Conservation (phyloP, 805 yeast species). For the Candida gorgasii region DNA sequence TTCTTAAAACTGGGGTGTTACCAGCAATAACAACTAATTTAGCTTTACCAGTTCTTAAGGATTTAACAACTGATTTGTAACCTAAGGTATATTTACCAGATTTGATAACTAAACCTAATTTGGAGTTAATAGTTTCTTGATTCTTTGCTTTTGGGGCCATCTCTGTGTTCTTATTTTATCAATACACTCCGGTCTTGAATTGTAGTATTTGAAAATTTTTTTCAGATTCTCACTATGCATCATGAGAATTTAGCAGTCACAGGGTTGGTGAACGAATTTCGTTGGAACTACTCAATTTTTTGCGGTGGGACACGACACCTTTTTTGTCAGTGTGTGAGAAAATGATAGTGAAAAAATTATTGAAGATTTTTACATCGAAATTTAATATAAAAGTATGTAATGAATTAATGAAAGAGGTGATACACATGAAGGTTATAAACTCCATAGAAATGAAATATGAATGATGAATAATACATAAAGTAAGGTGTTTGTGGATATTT, state of each 20-base stretch:
- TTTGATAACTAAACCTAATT: conserved; percentile 96
- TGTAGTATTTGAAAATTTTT: conserved; percentile 4
- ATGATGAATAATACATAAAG: not conserved
- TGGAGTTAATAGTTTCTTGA: conserved; percentile 95
- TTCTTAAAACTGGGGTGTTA: conserved; percentile 99
- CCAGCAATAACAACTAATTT: conserved; percentile 97
- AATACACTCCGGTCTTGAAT: conserved; percentile 85
- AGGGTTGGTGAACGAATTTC: not conserved
- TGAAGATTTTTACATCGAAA: conserved; percentile 7
- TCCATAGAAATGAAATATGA: not conserved
- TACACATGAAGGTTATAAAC: not conserved
- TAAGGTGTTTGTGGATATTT: not conserved
- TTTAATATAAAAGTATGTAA: conserved; percentile 6
- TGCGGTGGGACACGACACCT: conserved; percentile 1
- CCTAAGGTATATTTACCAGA: conserved; percentile 99
- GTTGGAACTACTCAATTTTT: not conserved
- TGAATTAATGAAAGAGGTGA: not conserved
- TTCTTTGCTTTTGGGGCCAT: conserved; percentile 94
- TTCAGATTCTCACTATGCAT: not conserved
- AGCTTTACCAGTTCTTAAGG: conserved; percentile 98
- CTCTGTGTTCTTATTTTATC: conserved; percentile 7
- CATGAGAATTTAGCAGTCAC: conserved; percentile 3
- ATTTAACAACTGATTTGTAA: conserved; percentile 97
- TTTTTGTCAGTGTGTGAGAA: conserved; percentile 3
- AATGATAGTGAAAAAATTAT: conserved; percentile 8